phyloP scores from a whole-genome alignment of 805 yeast genomes.

The Zygoascus bituminiphila region DNA sequence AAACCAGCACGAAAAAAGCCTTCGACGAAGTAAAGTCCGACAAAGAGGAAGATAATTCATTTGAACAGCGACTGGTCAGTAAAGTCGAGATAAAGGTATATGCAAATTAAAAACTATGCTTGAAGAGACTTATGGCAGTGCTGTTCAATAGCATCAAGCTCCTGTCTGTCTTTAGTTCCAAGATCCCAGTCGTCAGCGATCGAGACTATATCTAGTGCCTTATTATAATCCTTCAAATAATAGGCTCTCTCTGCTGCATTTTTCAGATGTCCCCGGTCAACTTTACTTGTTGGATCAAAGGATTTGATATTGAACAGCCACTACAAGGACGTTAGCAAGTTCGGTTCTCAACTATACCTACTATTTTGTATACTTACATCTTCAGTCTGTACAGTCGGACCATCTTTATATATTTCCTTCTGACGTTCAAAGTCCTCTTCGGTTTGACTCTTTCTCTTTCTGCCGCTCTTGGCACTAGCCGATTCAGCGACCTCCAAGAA shows the following conservation, averaged over 20 bases:
- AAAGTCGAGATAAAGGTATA: constrained; percentile 38
- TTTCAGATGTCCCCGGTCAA: constrained; percentile 46
- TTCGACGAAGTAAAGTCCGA: constrained; percentile 51
- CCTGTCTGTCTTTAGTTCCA: constrained; percentile 41
- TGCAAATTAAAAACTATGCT: too few species aligned
- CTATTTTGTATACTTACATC: constrained; percentile 8
- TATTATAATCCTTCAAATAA: constrained; percentile 42
- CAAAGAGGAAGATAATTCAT: constrained; percentile 16
- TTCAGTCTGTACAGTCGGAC: constrained; percentile 39
- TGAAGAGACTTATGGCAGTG: too few species aligned
- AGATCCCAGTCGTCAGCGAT: constrained; percentile 31
- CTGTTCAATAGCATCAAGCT: constrained; percentile 30
- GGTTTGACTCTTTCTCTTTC: constrained; percentile 58
- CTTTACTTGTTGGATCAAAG: constrained; percentile 31
- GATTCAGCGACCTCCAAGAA: constrained; percentile 3
- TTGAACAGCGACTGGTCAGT: constrained; percentile 33
- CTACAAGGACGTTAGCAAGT: constrained; percentile 2
- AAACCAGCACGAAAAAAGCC: constrained; percentile 59
- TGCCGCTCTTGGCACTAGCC: background rate
- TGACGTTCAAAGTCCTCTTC: constrained; percentile 55
- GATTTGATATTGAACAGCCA: constrained; percentile 12
- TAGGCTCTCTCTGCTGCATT: constrained; percentile 59
- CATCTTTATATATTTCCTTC: constrained; percentile 42
- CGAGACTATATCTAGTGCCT: constrained; percentile 42
- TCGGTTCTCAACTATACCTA: background rate